Base-by-base conservation (phyloP, 2,329 filamentous ascomycete genomes). In the Penicillium crustosum region DNA sequence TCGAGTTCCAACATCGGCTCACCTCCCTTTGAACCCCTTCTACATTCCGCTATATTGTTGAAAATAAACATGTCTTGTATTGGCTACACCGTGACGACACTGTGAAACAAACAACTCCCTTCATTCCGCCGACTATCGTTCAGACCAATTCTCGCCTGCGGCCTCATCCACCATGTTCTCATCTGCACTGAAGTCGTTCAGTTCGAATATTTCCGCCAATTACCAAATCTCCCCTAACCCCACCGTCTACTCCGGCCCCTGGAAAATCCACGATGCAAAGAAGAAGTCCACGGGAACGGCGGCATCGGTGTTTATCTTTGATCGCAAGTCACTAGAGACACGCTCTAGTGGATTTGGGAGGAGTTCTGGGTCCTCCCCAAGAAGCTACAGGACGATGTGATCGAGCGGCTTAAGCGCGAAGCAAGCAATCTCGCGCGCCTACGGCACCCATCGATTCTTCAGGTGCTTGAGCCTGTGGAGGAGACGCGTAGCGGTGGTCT, bases 251-350 rank as follows among this genome's bases (percentile, higher is more conserved):
- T 90, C 93, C 17, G 94, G 94, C 19, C 91, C 93, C 58, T 99
- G 94, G 94, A 96, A 92, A 79, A 94, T 99, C 70, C 93, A 93
- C 82, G 93, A 97, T 78, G 93, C 90, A 58, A 97, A 96, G 81
- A 95, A 95, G 79, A 97, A 97, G 78, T 91, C 89, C 31, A 96
- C 92, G 0, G 91, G 90, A 65, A 96, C 94, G 74, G 76, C 88
- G 8, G 94, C 89, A 55, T 97, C 93, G 17, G 87, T 97, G 65
- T 99, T 97, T 70, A 87, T 97, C 64, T 97, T 97, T 73, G 94
- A 99, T 65, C 88, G 87, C 73, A 96, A 95, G 77, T 85, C 86
- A 0, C 80, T 99, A 54, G 93, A 97, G 57, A 79, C 85, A 10
- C 83, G 88, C 58, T 82, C 84, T 17, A 83, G 81, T 48, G 83